Evolutionary conservation across 2,329 filamentous ascomycete genomes (phyloP).

Genomic region (Lojkania enalia): DNA sequence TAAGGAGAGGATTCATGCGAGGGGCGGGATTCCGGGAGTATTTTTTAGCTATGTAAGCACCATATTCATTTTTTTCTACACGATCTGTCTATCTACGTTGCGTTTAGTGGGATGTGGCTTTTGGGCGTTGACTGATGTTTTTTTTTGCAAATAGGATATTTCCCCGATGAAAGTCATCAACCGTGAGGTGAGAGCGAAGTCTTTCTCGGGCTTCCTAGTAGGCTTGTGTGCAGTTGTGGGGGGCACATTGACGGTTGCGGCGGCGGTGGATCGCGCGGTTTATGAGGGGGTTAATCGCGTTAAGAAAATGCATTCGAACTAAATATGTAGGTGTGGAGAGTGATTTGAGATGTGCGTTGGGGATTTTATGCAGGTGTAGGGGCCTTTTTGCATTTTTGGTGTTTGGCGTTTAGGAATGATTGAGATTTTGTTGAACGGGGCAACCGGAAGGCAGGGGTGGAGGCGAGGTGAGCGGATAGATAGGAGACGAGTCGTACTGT

Average conservation of each 20-base stretch:
- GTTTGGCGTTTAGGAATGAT: not conserved
- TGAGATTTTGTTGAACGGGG: not conserved
- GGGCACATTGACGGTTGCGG: constrained; percentile 92
- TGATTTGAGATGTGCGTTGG: not conserved
- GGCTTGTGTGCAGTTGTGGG: constrained; percentile 94
- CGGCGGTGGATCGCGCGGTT: constrained; percentile 84
- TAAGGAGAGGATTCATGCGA: constrained; percentile 85
- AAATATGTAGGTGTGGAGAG: constrained; percentile 20
- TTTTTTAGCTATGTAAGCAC: constrained; percentile 93
- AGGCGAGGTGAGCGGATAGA: not conserved
- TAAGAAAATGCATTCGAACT: constrained; percentile 78
- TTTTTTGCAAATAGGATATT: constrained; percentile 80
- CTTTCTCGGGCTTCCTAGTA: constrained; percentile 88
- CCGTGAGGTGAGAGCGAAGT: constrained; percentile 85
- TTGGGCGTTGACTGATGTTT: no score
- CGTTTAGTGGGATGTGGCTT: no score
- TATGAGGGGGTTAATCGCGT: constrained; percentile 86
- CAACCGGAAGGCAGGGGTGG: not conserved
- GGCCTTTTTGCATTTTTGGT: not conserved
- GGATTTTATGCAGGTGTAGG: not conserved
- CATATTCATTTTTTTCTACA: not conserved
- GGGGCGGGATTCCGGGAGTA: constrained; percentile 91
- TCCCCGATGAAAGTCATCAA: constrained; percentile 99
- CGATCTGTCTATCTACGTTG: not conserved
- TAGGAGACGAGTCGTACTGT: no score